Percentiles rank a stretch among this genome's conserved stretches.
These are phyloP conservation scores for Penicillium simplicissimum DNA, from an alignment of 495 filamentous ascomycete genomes.

Conservation along the genomic window DNA sequence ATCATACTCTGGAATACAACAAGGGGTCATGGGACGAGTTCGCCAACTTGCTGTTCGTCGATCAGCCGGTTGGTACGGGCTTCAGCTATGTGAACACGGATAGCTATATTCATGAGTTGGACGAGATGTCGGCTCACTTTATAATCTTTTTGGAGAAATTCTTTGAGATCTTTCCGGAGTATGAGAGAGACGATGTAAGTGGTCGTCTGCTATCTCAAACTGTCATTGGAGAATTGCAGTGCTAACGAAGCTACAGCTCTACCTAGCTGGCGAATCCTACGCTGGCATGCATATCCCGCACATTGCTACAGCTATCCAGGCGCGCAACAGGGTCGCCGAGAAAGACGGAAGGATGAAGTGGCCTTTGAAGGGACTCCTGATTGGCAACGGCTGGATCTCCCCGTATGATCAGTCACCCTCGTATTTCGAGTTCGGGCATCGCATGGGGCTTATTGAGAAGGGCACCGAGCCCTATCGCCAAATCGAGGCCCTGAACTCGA, in stretches of 20 bases:
- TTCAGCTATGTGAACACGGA: conserved; percentile 93
- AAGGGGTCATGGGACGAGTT: conserved; percentile 96
- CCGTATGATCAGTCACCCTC: conserved; percentile 87
- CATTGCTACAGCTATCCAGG: conserved; percentile 83
- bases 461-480: conserved; percentile 62
- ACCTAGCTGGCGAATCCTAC: conserved; percentile 93
- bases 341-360: conserved; percentile 49
- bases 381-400: conserved; percentile 97
- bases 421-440: conserved; percentile 77
- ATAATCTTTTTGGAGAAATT: conserved; percentile 87
- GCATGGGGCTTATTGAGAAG: conserved; percentile 67
- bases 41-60: conserved; percentile 92
- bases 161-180: conserved; percentile 88
- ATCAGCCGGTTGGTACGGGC: conserved; percentile 94
- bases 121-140: conserved; percentile 88
- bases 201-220: not conserved
- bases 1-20: conserved; percentile 75
- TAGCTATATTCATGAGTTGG: conserved; percentile 78
- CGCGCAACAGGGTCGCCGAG: conserved; percentile 62
- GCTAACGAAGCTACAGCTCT: conserved; percentile 63
- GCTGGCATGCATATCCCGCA: conserved; percentile 98
- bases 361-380: conserved; percentile 85
- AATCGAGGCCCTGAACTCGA: conserved; percentile 69
- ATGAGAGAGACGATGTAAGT: conserved; percentile 88
- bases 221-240: not conserved